A percentile compares a stretch with the other conserved stretches of the same genome.
Evolutionary conservation across 192 early-diverging fungal genomes (phyloP).

Genomic region (Funneliformis geosporum): DNA sequence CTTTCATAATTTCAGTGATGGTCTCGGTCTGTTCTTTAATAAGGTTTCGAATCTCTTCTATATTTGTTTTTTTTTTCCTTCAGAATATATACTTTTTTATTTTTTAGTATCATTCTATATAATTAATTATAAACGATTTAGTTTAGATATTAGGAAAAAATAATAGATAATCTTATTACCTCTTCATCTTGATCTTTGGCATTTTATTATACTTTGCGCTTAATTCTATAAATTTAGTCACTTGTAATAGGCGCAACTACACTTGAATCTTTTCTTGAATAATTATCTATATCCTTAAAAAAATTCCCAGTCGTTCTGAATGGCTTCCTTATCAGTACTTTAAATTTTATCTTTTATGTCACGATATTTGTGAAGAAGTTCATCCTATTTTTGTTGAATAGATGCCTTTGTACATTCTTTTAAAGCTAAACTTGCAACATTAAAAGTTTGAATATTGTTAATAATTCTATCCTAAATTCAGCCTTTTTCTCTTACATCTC

Average conservation of each 20-base stretch:
- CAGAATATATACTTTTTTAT: background rate
- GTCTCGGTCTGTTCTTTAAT: background rate
- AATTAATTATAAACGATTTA: too few species aligned
- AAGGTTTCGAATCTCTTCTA: background rate
- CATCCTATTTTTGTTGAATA: background rate
- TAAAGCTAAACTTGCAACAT: background rate
- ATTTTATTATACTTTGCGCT: background rate
- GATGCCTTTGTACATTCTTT: background rate
- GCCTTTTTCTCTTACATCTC: background rate
- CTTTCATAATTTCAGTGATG: background rate
- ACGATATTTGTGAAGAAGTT: background rate
- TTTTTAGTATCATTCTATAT: background rate
- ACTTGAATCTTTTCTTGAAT: background rate
- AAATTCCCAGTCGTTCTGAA: background rate
- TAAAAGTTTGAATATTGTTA: background rate
- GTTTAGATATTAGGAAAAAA: too few species aligned
- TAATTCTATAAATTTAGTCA: background rate
- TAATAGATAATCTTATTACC: too few species aligned
- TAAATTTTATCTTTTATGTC: conserved; percentile 3
- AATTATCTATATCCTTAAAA: background rate
- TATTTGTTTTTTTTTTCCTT: background rate
- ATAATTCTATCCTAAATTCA: background rate
- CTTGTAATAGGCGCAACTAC: background rate
- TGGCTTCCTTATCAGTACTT: background rate
- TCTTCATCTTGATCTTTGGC: background rate